Evolutionary conservation across 176 grass and related monocot species (phyloP).

Genomic region (Musa acuminata): DNA sequence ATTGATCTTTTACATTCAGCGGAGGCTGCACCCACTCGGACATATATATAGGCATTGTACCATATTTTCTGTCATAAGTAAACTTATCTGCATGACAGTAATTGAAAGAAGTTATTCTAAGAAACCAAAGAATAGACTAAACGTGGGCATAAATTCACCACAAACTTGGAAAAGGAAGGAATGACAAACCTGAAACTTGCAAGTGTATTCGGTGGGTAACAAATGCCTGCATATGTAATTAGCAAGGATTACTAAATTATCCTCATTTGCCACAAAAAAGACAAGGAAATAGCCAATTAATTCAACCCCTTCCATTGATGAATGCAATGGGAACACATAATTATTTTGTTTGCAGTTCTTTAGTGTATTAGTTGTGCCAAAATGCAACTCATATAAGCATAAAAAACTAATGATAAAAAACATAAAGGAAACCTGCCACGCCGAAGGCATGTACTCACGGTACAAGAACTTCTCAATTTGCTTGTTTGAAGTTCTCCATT

Average conservation of each 20-base stretch:
- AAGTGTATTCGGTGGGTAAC: slow-evolving; percentile 74
- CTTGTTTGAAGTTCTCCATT: slow-evolving; percentile 22
- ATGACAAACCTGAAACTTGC: slow-evolving; percentile 47
- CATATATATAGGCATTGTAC: slow-evolving; percentile 26
- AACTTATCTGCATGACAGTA: slow-evolving; percentile 36
- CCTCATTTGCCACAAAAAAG: neutral
- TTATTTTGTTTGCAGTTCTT: too few relatives aligned
- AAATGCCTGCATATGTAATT: slow-evolving; percentile 55
- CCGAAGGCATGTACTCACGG: slow-evolving; percentile 64
- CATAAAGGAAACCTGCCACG: slow-evolving; percentile 52
- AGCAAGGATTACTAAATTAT: neutral
- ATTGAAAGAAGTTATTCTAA: slow-evolving; percentile 7
- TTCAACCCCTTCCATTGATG: neutral
- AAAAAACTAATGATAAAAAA: neutral
- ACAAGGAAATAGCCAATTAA: neutral
- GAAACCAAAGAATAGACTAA: neutral
- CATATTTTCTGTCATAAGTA: slow-evolving; percentile 19
- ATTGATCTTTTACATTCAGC: slow-evolving; percentile 59
- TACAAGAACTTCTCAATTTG: slow-evolving; percentile 33
- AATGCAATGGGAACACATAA: neutral
- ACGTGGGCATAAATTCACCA: neutral
- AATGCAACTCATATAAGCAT: neutral
- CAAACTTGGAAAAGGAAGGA: slow-evolving; percentile 5
- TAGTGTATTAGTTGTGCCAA: too few relatives aligned
- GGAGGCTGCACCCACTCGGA: slow-evolving; percentile 69